Evolutionary conservation across 2,329 filamentous ascomycete genomes (phyloP).

Genomic region (Diplodia seriata): DNA sequence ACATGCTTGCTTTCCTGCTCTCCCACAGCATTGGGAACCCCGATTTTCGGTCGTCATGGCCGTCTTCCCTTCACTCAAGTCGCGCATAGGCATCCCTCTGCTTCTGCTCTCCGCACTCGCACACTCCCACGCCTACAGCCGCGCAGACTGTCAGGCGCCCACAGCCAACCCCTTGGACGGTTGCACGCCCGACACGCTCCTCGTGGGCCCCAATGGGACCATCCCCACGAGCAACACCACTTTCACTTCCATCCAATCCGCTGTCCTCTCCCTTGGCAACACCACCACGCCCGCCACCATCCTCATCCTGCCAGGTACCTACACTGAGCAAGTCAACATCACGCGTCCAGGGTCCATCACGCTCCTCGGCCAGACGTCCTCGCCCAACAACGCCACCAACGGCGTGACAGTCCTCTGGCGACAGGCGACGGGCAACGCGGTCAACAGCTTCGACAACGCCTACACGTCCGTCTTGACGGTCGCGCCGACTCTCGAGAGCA

Average conservation of each 20-base stretch:
- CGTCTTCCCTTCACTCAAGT: not conserved
- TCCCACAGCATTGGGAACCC: not conserved
- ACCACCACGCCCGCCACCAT: conserved; percentile 60
- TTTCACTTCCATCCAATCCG: conserved; percentile 55
- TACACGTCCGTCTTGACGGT: conserved; percentile 68
- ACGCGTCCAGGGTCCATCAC: conserved; percentile 67
- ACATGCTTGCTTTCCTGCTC: not conserved
- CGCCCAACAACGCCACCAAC: conserved; percentile 57
- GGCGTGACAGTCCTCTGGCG: conserved; percentile 66
- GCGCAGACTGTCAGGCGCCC: conserved; percentile 46
- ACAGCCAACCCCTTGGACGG: conserved; percentile 48
- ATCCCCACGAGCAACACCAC: conserved; percentile 32
- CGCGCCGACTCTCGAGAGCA: conserved; percentile 68
- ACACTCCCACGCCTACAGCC: conserved; percentile 37
- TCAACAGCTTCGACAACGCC: conserved; percentile 63
- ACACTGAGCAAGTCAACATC: conserved; percentile 70
- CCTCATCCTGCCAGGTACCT: conserved; percentile 66
- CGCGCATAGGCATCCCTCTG: not conserved
- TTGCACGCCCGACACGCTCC: conserved; percentile 46
- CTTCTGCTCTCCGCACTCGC: not conserved
- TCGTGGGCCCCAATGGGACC: conserved; percentile 40
- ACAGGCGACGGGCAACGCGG: conserved; percentile 57
- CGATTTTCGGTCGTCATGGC: conserved; percentile 4
- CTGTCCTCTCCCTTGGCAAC: conserved; percentile 55
- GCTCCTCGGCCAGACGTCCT: conserved; percentile 63